Base-by-base conservation (phyloP, 75 land plant genomes). In the Gnetum montanum region DNA sequence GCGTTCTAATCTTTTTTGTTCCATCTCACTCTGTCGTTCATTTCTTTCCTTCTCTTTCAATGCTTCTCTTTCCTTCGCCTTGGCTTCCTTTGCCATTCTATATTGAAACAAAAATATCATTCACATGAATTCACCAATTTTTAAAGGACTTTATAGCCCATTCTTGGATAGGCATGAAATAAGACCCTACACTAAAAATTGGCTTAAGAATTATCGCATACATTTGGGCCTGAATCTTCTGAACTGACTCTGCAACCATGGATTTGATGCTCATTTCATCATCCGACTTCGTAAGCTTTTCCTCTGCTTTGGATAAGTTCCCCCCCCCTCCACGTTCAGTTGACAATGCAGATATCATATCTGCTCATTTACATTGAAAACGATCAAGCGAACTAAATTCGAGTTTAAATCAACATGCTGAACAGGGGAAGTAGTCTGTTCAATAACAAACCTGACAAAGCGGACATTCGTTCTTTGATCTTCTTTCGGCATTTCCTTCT, bases 41-140 rank as follows among this genome's bases (percentile, higher is more conserved):
- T 49, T 66, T 72, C 56, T 82, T 68, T 77, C 79, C 45, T 70
- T 34, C 63, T 81, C 78, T 47, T 81, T 77, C 6, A 75, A 28
- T 23, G 79, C 40, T 10, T 73, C 67, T 44, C 71, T 87, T 65
- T 86, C 81, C 58, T 79, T 81, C 24, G 46, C 8, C 50, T 73
- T 85, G 25, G 68, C 79, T 58, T 74, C 79, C 56, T 78, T 81
- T 24, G 68, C 66, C 49, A 67, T 70, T 61, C 89, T 85, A 15
- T 3, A 31, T 22, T 8, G 51, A 31, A 8, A 12, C 3, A 41
- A 5, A 41, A 0, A 41, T 41, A 18, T 41, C 16, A 18, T 3
- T 0, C 13, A 41, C 43, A 41, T 41, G 13, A 18, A 41, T 15
- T 15, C 13, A 15, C n/a, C 16, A 15, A 15, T 6, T 1, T 18